phyloP scores from a whole-genome alignment of 768 basidiomycete genomes.

The Cyclocybe cylindracea region DNA sequence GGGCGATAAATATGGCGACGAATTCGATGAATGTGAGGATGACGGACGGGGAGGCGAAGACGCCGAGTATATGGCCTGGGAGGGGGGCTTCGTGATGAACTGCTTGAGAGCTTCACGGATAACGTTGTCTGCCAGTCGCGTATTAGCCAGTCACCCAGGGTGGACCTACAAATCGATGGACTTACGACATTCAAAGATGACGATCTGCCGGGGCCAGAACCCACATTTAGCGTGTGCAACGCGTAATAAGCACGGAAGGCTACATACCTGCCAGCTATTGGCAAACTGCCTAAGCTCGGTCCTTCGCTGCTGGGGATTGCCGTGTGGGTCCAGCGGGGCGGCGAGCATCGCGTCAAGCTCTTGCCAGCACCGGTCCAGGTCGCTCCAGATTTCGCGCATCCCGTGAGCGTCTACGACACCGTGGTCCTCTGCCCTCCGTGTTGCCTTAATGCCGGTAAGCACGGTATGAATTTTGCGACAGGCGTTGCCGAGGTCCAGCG shows the following conservation, averaged over 20 bases:
- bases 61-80: conserved; percentile 37
- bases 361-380: conserved; percentile 80
- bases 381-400: conserved; percentile 82
- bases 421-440: conserved; percentile 52
- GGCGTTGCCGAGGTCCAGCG: conserved; percentile 72
- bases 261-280: conserved; percentile 82
- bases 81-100: conserved; percentile 28
- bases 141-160: conserved; percentile 9
- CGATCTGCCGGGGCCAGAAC: conserved; percentile 50
- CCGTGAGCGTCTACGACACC: conserved; percentile 60
- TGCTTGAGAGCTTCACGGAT: conserved; percentile 83
- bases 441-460: conserved; percentile 78
- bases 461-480: conserved; percentile 79
- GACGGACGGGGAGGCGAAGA: conserved; percentile 50
- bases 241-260: not conserved
- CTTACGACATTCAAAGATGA: conserved; percentile 88
- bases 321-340: conserved; percentile 22
- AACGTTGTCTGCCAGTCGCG: conserved; percentile 62
- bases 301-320: conserved; percentile 33
- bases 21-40: conserved; percentile 36
- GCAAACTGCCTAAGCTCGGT: conserved; percentile 60
- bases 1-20: conserved; percentile 47
- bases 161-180: conserved; percentile 16
- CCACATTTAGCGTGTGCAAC: not conserved
- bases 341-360: conserved; percentile 72